These are phyloP conservation scores for Eragrostis tef DNA, from an alignment of 202 grass and related monocot genomes.

Conservation along the genomic window DNA sequence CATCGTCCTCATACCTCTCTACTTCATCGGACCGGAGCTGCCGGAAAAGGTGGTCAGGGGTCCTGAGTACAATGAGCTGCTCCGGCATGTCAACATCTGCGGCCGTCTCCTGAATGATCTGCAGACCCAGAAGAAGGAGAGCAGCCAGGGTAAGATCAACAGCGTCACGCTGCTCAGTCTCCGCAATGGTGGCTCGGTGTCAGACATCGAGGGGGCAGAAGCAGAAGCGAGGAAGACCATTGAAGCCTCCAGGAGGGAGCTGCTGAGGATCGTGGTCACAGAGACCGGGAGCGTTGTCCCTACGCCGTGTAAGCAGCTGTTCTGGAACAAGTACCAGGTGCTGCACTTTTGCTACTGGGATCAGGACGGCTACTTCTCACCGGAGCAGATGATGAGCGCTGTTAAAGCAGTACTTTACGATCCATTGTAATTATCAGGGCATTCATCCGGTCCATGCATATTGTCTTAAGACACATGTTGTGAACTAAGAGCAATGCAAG, in stretches of 20 bases:
- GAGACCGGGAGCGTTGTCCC: slow-evolving; percentile 45
- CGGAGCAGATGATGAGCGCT: slow-evolving; percentile 49
- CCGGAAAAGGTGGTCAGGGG: slow-evolving; percentile 37
- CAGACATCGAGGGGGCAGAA: slow-evolving; percentile 38
- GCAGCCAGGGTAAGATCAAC: slow-evolving; percentile 53
- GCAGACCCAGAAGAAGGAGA: slow-evolving; percentile 51
- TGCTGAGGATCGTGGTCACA: slow-evolving; percentile 49
- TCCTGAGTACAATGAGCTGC: slow-evolving; percentile 52
- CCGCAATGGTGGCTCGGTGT: not conserved
- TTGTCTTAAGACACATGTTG: no score
- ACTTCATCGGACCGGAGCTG: slow-evolving; percentile 54
- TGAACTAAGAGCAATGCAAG: no score
- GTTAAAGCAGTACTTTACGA: slow-evolving; percentile 39
- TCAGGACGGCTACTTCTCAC: slow-evolving; percentile 48
- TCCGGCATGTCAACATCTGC: slow-evolving; percentile 49
- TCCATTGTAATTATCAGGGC: no score
- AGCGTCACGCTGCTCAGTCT: slow-evolving; percentile 24
- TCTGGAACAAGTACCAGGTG: slow-evolving; percentile 60
- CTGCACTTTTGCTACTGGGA: slow-evolving; percentile 55
- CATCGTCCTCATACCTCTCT: slow-evolving; percentile 46
- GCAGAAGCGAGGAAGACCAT: not conserved
- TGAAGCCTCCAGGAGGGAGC: slow-evolving; percentile 41
- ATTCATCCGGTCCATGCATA: no score
- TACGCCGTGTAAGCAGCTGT: slow-evolving; percentile 54
- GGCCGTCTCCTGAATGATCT: slow-evolving; percentile 63